Percentiles rank a stretch among this genome's conserved stretches.
These are phyloP conservation scores for Thraustochytrium sp. DNA, from an alignment of 352 stramenopile genomes.

Conservation along the genomic window DNA sequence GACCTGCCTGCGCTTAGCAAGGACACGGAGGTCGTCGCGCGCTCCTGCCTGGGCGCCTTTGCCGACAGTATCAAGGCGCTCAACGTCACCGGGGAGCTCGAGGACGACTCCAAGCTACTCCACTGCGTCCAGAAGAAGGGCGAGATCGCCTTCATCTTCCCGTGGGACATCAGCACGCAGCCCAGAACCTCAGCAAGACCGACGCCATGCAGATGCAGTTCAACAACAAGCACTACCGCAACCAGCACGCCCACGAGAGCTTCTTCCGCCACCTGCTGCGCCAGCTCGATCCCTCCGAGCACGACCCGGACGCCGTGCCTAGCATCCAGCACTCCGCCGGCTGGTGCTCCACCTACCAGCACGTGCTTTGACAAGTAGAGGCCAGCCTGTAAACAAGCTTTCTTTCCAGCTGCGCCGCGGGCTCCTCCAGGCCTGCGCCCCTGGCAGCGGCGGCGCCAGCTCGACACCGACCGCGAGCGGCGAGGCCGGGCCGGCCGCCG, in stretches of 20 bases:
- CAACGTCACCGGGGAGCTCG: constrained; percentile 38
- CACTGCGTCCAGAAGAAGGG: constrained; percentile 27
- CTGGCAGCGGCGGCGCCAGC: too few species aligned
- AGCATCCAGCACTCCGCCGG: neutral
- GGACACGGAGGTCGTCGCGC: neutral
- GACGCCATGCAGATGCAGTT: constrained; percentile 59
- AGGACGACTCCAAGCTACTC: constrained; percentile 17
- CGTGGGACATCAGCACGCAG: neutral
- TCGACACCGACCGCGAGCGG: too few species aligned
- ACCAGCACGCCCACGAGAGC: neutral
- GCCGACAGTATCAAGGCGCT: neutral
- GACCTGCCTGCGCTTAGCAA: neutral
- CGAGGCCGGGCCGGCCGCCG: too few species aligned
- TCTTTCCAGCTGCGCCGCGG: too few species aligned
- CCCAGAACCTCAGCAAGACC: constrained; percentile 34
- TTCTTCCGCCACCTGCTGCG: constrained; percentile 26
- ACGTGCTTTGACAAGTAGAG: too few species aligned
- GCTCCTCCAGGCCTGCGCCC: too few species aligned
- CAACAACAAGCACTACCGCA: constrained; percentile 46
- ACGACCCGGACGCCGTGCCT: neutral
- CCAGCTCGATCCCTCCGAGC: constrained; percentile 4
- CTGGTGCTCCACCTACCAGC: too few species aligned
- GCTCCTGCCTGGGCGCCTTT: constrained; percentile 11
- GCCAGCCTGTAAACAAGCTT: too few species aligned
- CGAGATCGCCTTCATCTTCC: constrained; percentile 44